Evolutionary conservation across 345 rosid species (phyloP), one percentile per base, ranked within the genome.

Genomic region (Arabidopsis suecica): DNA sequence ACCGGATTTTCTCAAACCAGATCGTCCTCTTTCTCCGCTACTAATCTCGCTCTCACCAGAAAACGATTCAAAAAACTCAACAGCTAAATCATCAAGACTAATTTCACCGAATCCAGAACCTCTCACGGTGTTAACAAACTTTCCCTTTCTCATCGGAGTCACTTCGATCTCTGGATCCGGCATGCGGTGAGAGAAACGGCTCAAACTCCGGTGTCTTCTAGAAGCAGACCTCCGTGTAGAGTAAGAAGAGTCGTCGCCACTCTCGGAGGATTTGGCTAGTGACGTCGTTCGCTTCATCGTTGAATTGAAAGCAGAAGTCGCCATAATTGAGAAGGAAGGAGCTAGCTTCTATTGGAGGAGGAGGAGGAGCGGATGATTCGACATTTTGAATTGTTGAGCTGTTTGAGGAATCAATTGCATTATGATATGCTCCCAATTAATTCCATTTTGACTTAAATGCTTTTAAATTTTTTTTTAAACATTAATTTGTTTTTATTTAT

Each of bases 91-190:
- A 55, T 95, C 96, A 64, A 95, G 93, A 78, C 90, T 90, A 45
- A 88, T 83, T 80, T 95, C 99, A 16, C 86, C 85, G 67, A 90
- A 86, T 11, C 85, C 90, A 41, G 97, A 87, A n/a, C 97, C 99
- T 69, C 99, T 84, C 0, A 82, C 69, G 48, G 84, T 92, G 78
- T 87, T 95, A 6, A 95, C 99, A 69, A 95, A 92, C 88, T 80
- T 86, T 7, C 90, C 91, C 38, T 80, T 84, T 5, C 81, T 74
- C 73, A 68, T 62, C 1, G 96, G 90, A 60, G 81, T 80, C 22
- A 78, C 65, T 36, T 87, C 90, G 9, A 72, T 79, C 12, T 82
- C 84, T 10, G 75, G 78, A 14, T 63, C 82, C 34, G 83, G 76
- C 34, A 83, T 48, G 25, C 82, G 88, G 55, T 75, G 88, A 40